Conservation (phyloP, 2,329 filamentous ascomycete species). For the Pseudomassariella vexata region DNA sequence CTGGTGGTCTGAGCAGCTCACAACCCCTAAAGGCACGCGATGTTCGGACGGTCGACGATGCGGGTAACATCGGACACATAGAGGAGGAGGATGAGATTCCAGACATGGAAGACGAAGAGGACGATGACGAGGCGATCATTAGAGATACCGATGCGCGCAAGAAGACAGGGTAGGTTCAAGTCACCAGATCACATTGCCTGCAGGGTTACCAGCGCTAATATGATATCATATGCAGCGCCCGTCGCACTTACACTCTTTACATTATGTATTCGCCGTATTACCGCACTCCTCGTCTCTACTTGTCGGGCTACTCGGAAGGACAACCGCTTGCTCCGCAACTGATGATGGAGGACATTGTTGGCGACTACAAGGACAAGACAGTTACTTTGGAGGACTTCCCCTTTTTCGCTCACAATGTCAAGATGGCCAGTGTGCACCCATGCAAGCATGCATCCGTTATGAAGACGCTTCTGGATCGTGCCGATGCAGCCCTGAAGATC, state of each 20-base stretch:
- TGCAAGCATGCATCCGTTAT: slow-evolving; percentile 97
- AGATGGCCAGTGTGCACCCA: slow-evolving; percentile 95
- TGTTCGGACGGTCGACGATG: slow-evolving; percentile 83
- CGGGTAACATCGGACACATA: slow-evolving; percentile 76
- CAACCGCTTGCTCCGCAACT: slow-evolving; percentile 75
- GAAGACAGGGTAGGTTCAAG: slow-evolving; percentile 39
- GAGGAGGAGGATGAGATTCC: slow-evolving; percentile 80
- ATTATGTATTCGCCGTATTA: slow-evolving; percentile 98
- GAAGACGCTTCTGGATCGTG: slow-evolving; percentile 94
- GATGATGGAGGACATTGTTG: slow-evolving; percentile 97
- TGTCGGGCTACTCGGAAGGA: slow-evolving; percentile 82
- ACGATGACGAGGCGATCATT: slow-evolving; percentile 96
- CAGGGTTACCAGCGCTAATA: slow-evolving; percentile 6
- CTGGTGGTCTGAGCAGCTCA: slow-evolving; percentile 70
- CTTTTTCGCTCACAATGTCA: slow-evolving; percentile 84
- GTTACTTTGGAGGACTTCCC: slow-evolving; percentile 97
- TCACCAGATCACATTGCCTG: too few species aligned
- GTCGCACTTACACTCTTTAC: slow-evolving; percentile 95
- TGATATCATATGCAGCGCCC: slow-evolving; percentile 48
- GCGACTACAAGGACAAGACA: slow-evolving; percentile 97
- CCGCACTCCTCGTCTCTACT: slow-evolving; percentile 88
- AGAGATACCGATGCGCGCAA: slow-evolving; percentile 55
- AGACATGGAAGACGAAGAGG: slow-evolving; percentile 96
- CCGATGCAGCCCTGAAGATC: slow-evolving; percentile 86
- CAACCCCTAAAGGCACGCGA: slow-evolving; percentile 73